These are phyloP conservation scores for Phytophthora fragariae DNA, from an alignment of 352 stramenopile genomes.

Conservation along the genomic window DNA sequence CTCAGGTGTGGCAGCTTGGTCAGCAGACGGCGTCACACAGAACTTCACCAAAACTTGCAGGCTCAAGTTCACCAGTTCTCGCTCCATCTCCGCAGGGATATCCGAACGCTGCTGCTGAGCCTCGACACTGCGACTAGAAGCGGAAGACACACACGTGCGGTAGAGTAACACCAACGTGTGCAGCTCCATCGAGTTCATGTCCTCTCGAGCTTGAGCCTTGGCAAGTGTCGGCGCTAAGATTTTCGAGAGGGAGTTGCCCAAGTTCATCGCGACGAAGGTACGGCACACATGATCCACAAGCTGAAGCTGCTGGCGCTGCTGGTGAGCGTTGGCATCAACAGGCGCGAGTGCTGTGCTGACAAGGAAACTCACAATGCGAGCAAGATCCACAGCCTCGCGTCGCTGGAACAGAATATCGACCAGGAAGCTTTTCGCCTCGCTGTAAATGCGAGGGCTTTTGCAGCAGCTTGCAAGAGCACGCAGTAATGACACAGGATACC, in stretches of 20 bases:
- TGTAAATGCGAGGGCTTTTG: conserved; percentile 66
- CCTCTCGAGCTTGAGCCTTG: conserved; percentile 47
- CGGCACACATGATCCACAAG: conserved; percentile 73
- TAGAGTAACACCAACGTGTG: conserved; percentile 76
- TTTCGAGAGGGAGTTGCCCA: conserved; percentile 71
- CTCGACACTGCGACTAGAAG: conserved; percentile 23
- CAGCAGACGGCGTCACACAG: conserved; percentile 4
- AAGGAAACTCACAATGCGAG: conserved; percentile 83
- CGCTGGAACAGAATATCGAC: conserved; percentile 84
- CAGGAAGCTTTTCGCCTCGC: conserved; percentile 84
- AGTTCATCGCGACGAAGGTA: conserved; percentile 69
- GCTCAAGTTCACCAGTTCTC: conserved; percentile 35
- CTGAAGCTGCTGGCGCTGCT: conserved; percentile 55
- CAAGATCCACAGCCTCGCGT: conserved; percentile 66
- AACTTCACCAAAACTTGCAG: conserved; percentile 31
- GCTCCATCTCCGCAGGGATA: conserved; percentile 61
- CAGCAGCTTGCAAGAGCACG: conserved; percentile 78
- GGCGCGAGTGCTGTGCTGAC: conserved; percentile 74
- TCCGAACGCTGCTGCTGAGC: conserved; percentile 39
- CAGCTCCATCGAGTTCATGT: conserved; percentile 52
- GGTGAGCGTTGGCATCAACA: conserved; percentile 22
- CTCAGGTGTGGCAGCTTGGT: conserved; percentile 19
- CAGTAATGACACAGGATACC: conserved; percentile 71
- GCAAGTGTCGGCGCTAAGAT: conserved; percentile 74
- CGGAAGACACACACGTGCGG: conserved; percentile 58